Conservation (phyloP, 73 alveolate species). For the Paramecium sexaurelia region DNA sequence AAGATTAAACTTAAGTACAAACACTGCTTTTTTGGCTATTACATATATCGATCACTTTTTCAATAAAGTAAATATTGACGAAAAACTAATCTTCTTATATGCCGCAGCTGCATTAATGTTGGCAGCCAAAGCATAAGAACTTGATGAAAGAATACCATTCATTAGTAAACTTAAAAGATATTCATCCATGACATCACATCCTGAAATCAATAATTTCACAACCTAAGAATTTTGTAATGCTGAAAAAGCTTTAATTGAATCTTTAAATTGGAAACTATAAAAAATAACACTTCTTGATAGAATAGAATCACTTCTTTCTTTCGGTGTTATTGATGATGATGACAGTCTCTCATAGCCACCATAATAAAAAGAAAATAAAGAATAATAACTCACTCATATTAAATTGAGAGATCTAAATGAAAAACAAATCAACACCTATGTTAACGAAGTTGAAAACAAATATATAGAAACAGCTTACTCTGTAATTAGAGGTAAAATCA, state of each 20-base stretch:
- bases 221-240: conserved; percentile 50
- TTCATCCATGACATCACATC: conserved; percentile 15
- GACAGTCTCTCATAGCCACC: not conserved
- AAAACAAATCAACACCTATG: not conserved
- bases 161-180: conserved; percentile 60
- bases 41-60: conserved; percentile 11
- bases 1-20: conserved; percentile 19
- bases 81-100: not conserved
- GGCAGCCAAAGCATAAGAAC: conserved; percentile 65
- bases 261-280: conserved; percentile 58
- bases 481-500: conserved; percentile 3
- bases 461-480: conserved; percentile 27
- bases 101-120: conserved; percentile 46
- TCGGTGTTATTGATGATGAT: conserved; percentile 60
- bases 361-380: conserved; percentile 6
- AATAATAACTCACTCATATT: not conserved
- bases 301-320: conserved; percentile 28
- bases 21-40: conserved; percentile 39
- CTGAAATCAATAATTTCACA: conserved; percentile 17
- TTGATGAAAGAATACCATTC: conserved; percentile 69
- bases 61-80: not conserved
- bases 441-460: conserved; percentile 27
- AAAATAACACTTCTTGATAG: conserved; percentile 51
- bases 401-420: conserved; percentile 24
- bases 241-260: conserved; percentile 28